phyloP scores from a whole-genome alignment of 345 rosid genomes.

The Capsella bursapastoris region DNA sequence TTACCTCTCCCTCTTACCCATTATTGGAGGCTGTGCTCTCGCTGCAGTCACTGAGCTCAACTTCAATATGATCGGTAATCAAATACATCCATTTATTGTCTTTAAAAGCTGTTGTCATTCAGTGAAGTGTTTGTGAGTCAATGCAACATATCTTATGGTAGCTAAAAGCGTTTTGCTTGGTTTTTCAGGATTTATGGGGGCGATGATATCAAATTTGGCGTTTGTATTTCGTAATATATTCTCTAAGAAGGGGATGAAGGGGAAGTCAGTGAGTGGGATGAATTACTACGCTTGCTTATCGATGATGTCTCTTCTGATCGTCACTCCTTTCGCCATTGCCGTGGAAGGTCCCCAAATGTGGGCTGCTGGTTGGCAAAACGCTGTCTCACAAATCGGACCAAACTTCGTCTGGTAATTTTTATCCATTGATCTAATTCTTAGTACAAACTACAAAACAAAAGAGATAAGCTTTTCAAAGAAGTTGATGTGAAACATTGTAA shows the following conservation, averaged over 20 bases:
- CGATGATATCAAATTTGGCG: slow-evolving; percentile 94
- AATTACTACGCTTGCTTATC: slow-evolving; percentile 95
- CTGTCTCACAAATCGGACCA: slow-evolving; percentile 78
- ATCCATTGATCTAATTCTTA: neutral
- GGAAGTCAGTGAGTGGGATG: slow-evolving; percentile 94
- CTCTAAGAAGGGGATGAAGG: slow-evolving; percentile 97
- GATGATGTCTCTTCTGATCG: slow-evolving; percentile 76
- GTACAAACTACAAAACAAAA: neutral
- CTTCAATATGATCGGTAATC: slow-evolving; percentile 85
- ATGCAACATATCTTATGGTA: neutral
- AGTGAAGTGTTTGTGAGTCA: neutral
- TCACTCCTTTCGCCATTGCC: slow-evolving; percentile 92
- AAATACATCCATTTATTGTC: neutral
- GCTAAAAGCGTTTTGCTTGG: slow-evolving; percentile 12
- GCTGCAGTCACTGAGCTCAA: slow-evolving; percentile 93
- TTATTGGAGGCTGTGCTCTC: slow-evolving; percentile 94
- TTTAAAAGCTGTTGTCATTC: neutral
- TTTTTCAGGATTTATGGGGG: slow-evolving; percentile 92
- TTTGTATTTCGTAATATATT: slow-evolving; percentile 92
- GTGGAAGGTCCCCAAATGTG: slow-evolving; percentile 95
- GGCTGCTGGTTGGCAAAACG: slow-evolving; percentile 89
- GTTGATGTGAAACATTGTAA: slow-evolving; percentile 10
- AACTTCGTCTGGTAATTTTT: slow-evolving; percentile 67
- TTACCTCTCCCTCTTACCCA: slow-evolving; percentile 81
- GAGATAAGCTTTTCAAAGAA: neutral